Evolutionary conservation across 495 filamentous ascomycete genomes (phyloP), one percentile per base, ranked within the genome.

Genomic region (Aspergillus leporis): DNA sequence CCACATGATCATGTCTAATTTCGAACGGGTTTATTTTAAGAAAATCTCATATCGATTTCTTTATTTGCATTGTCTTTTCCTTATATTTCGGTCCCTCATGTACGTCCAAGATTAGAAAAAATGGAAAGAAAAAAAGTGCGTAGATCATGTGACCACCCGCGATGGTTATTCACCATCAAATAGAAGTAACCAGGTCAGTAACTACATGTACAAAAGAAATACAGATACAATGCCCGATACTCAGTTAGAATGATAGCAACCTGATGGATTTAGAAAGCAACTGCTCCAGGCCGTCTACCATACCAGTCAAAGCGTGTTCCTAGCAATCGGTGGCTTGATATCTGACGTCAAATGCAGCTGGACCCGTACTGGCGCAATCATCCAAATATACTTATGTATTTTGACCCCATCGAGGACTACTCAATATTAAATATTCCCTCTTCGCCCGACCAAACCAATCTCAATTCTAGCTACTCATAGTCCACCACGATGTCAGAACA

Each of bases 401-500:
- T 47, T 41, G 38, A 41, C 38, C 16, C 3, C 38, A n/a, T n/a
- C 38, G 9, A 41, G 16, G 16, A 41, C 38, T 6, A 41, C 14
- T 41, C 38, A 41, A 41, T 14, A 36, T 36, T 8, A 36, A n/a
- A 36, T 36, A 36, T 36, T 36, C 32, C 32, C 8, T 36, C 32
- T 5, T 36, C 4, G 32, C 10, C 32, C 4, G 2, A 10, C 16
- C 48, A 51, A 18, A 2, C 40, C 40, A 43, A 10, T 19, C 40
- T 19, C 1, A 19, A 43, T 43, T 8, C 16, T 31, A 43, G n/a
- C 38, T 16, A 43, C n/a, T 18, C 13, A 47, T 23, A 16, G 23
- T 9, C 19, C 9, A n/a, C 14, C 19, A 31, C 21, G 43, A 54
- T 73, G 67, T 62, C 70, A 21, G 51, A 61, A 8, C 55, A 56